phyloP scores from a whole-genome alignment of 1,139 yeast genomes.

The Spathaspora sp. region DNA sequence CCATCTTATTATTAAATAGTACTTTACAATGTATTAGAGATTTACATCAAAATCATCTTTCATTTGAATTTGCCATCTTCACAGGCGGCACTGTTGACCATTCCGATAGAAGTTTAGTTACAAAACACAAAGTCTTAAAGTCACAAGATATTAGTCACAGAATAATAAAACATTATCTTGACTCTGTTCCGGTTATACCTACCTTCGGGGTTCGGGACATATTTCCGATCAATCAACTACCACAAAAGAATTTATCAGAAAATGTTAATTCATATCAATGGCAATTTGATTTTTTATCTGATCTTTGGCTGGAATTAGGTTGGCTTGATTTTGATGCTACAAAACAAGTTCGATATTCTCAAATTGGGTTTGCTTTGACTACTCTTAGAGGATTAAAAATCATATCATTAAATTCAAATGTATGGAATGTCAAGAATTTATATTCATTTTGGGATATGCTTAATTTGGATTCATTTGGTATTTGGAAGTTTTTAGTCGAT shows the following conservation, averaged over 20 bases:
- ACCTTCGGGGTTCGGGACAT: slow-evolving; percentile 28
- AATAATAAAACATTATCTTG: slow-evolving; percentile 23
- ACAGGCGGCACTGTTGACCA: slow-evolving; percentile 33
- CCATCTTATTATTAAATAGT: slow-evolving; percentile 27
- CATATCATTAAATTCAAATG: slow-evolving; percentile 31
- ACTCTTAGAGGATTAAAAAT: slow-evolving; percentile 29
- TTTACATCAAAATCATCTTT: slow-evolving; percentile 23
- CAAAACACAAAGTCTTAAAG: slow-evolving; percentile 15
- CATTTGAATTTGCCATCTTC: slow-evolving; percentile 30
- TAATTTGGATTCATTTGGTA: slow-evolving; percentile 26
- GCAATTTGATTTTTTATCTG: slow-evolving; percentile 30
- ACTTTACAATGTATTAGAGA: slow-evolving; percentile 25
- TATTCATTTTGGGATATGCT: slow-evolving; percentile 22
- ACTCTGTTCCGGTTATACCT: slow-evolving; percentile 24
- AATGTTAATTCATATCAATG: slow-evolving; percentile 20
- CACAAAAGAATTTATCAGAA: slow-evolving; percentile 15
- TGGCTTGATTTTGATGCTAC: slow-evolving; percentile 38
- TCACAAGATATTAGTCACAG: slow-evolving; percentile 19
- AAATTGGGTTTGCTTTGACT: slow-evolving; percentile 25
- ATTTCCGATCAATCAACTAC: slow-evolving; percentile 29
- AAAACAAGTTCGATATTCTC: slow-evolving; percentile 29
- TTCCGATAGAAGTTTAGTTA: slow-evolving; percentile 19
- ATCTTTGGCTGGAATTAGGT: slow-evolving; percentile 30
- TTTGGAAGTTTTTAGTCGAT: slow-evolving; percentile 29
- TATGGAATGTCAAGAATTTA: slow-evolving; percentile 29